Conservation (phyloP, 768 basidiomycete species). For the Phylloporus sp. region DNA sequence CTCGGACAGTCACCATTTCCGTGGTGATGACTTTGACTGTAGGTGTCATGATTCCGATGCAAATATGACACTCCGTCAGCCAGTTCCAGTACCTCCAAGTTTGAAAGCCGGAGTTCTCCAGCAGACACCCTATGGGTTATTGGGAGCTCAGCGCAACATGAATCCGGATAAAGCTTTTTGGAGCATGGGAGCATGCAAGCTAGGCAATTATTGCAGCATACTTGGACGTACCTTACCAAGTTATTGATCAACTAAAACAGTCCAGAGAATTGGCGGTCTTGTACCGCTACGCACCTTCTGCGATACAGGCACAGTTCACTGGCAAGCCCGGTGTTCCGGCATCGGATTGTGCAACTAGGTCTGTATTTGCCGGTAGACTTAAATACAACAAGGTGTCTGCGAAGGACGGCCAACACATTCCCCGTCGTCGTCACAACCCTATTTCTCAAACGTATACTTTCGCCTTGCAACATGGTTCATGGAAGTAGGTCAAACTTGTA, state of each 20-base stretch:
- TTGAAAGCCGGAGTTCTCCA: constrained; percentile 3
- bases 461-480: constrained; percentile 12
- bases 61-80: not conserved
- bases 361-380: constrained; percentile 15
- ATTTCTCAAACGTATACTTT: not conserved
- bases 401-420: not conserved
- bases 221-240: constrained; percentile 9
- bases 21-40: not conserved
- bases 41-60: constrained; percentile 1
- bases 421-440: not conserved
- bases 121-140: not conserved
- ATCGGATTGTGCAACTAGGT: not conserved
- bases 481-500: constrained; percentile 17
- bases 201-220: not conserved
- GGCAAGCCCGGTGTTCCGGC: constrained; percentile 3
- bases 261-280: not conserved
- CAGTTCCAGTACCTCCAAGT: not conserved
- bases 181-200: not conserved
- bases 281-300: not conserved
- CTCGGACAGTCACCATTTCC: constrained; percentile 3
- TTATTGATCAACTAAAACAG: constrained; percentile 11
- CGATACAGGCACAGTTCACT: constrained; percentile 2
- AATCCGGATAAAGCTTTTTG: not conserved
- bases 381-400: constrained; percentile 19
- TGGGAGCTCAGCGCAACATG: not conserved